Evolutionary conservation across 257 asterid species (phyloP).

Genomic region (Dorcoceras hygrometricum): DNA sequence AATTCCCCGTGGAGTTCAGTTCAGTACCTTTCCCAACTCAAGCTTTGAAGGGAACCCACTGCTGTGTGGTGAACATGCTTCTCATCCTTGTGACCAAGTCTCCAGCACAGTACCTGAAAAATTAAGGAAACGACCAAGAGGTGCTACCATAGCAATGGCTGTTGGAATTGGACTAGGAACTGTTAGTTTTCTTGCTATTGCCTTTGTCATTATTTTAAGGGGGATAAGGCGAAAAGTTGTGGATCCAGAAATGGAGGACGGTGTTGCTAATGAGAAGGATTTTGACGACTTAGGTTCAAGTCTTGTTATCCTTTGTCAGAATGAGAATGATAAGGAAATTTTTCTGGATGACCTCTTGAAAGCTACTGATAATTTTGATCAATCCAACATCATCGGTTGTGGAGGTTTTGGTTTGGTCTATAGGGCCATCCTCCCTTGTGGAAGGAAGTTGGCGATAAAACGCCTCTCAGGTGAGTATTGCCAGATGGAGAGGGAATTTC

Average conservation of each 20-base stretch:
- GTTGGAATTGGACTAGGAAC: constrained; percentile 58
- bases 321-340: constrained; percentile 40
- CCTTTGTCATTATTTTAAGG: constrained; percentile 37
- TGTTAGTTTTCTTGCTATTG: constrained; percentile 37
- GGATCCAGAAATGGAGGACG: constrained; percentile 39
- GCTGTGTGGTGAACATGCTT: constrained; percentile 57
- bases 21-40: constrained; percentile 47
- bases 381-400: constrained; percentile 76
- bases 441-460: constrained; percentile 68
- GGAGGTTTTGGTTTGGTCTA: constrained; percentile 88
- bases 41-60: constrained; percentile 67
- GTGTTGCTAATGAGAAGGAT: constrained; percentile 31
- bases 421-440: constrained; percentile 62
- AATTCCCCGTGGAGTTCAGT: constrained; percentile 63
- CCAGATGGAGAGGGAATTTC: constrained; percentile 74
- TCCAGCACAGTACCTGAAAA: constrained; percentile 25
- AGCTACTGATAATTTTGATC: constrained; percentile 62
- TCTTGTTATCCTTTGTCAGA: constrained; percentile 54
- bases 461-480: constrained; percentile 71
- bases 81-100: constrained; percentile 34
- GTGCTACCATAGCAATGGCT: constrained; percentile 42
- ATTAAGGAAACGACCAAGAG: constrained; percentile 29
- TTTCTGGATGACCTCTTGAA: constrained; percentile 60
- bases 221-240: constrained; percentile 30
- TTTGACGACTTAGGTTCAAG: constrained; percentile 46